These are phyloP conservation scores for barley (Hordeum vulgare) DNA, from an alignment of 176 grass and related monocot species.

Conservation along the genomic window MorexV3_pseudomolecules_assembly NC_058523.1:138381611-138382110, in stretches of 20 bases:
- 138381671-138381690: too few relatives aligned
- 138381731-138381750: too few relatives aligned
- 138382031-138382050: neutral
- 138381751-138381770: too few relatives aligned
- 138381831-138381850: neutral
- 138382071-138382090: neutral
- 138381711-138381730: too few relatives aligned
- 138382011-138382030: neutral
- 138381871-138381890: too few relatives aligned
- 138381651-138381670: too few relatives aligned
- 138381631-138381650: too few relatives aligned
- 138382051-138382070: neutral
- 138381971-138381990: neutral
- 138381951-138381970: neutral
- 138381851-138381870: too few relatives aligned
- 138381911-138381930: neutral
- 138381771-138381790: too few relatives aligned
- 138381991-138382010: neutral
- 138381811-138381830: neutral
- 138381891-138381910: neutral
- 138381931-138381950: neutral
- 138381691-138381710: too few relatives aligned
- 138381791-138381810: too few relatives aligned
- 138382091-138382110: slow-evolving; percentile 12
- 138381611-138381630: too few relatives aligned